Conservation (phyloP, 495 filamentous ascomycete species). For the Bathelium albidoporum region DNA sequence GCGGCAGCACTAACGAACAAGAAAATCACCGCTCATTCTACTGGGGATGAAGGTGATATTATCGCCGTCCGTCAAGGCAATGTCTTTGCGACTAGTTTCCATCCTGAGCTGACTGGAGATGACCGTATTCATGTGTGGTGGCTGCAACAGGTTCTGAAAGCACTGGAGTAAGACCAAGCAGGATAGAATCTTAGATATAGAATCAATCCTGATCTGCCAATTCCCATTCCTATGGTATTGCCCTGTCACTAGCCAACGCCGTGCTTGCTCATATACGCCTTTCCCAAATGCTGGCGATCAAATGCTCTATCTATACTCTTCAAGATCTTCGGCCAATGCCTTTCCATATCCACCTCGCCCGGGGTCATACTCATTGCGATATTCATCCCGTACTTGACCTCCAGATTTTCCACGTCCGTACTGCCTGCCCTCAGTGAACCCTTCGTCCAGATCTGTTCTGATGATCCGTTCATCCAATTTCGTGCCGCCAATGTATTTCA, state of each 20-base stretch:
- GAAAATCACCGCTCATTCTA: slow-evolving; percentile 36
- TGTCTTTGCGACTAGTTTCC: slow-evolving; percentile 93
- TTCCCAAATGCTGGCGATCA: not conserved
- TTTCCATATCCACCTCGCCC: slow-evolving; percentile 75
- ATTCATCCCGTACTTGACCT: slow-evolving; percentile 95
- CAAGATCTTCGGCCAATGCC: slow-evolving; percentile 25
- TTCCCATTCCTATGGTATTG: not conserved
- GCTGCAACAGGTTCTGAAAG: slow-evolving; percentile 56
- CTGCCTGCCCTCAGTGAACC: slow-evolving; percentile 90
- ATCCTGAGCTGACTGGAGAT: slow-evolving; percentile 88
- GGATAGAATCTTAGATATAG: not conserved
- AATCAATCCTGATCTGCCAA: not conserved
- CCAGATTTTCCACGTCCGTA: slow-evolving; percentile 87
- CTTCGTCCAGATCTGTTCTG: slow-evolving; percentile 90
- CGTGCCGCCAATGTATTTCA: slow-evolving; percentile 98
- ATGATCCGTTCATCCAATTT: slow-evolving; percentile 97
- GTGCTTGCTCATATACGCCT: not conserved
- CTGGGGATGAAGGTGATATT: slow-evolving; percentile 62
- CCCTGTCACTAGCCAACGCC: not conserved
- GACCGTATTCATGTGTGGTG: slow-evolving; percentile 89
- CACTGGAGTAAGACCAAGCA: slow-evolving; percentile 7
- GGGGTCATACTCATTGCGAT: slow-evolving; percentile 90
- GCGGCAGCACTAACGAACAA: slow-evolving; percentile 28
- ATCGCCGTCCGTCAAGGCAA: slow-evolving; percentile 88
- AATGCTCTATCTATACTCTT: slow-evolving; percentile 9